A percentile compares a stretch with the other conserved stretches of the same genome.
These are phyloP conservation scores for Pythium folliculosum DNA, from an alignment of 352 stramenopile genomes.

Conservation along the genomic window DNA sequence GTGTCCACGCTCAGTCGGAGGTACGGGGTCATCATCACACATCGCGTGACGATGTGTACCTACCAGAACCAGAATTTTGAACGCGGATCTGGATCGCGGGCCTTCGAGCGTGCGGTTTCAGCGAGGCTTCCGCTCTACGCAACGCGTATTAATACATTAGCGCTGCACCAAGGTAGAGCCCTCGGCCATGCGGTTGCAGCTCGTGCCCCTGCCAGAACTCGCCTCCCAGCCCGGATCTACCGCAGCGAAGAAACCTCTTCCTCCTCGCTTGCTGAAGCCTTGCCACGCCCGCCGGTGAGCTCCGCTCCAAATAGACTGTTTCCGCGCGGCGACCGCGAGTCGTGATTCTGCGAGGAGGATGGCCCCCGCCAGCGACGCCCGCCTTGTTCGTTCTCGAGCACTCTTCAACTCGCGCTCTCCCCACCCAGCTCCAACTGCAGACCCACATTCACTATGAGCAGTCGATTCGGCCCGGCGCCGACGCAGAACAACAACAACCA, in stretches of 20 bases:
- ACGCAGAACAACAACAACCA: conserved; percentile 56
- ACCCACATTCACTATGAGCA: conserved; percentile 22
- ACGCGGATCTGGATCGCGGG: background rate
- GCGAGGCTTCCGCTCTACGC: background rate
- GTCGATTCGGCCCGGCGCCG: conserved; percentile 24
- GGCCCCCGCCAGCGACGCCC: too few species aligned
- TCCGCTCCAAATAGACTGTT: conserved; percentile 8
- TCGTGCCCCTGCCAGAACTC: background rate
- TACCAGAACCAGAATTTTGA: background rate
- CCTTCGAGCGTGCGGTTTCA: background rate
- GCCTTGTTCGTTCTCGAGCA: conserved; percentile 1
- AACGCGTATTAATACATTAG: conserved; percentile 7
- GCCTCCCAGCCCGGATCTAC: background rate
- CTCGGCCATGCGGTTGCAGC: background rate
- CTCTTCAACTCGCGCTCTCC: conserved; percentile 14
- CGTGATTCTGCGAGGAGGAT: background rate
- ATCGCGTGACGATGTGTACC: background rate
- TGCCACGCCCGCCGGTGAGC: background rate
- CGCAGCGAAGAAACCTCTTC: background rate
- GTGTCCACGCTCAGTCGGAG: too few species aligned
- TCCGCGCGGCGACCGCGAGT: too few species aligned
- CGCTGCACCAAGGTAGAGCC: background rate
- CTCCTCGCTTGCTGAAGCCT: background rate
- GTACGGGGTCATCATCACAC: too few species aligned
- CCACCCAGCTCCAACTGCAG: background rate